Evolutionary conservation across 2,329 filamentous ascomycete species (phyloP).

Genomic region (Colletotrichum sp.): DNA sequence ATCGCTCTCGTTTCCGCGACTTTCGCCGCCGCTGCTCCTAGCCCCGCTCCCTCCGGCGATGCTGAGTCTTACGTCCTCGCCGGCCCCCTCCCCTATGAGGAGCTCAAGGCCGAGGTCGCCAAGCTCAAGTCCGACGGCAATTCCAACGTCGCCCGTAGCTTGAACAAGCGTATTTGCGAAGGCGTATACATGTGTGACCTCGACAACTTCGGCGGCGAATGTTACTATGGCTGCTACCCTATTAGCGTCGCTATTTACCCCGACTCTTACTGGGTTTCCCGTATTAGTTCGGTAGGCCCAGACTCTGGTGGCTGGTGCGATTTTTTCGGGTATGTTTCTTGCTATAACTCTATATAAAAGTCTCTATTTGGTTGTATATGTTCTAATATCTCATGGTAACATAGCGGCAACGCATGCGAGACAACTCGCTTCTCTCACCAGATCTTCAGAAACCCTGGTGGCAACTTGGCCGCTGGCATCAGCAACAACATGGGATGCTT

Average conservation of each 20-base stretch:
- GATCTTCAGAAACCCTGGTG: neutral
- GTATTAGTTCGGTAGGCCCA: neutral
- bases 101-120: neutral
- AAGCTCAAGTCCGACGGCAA: neutral
- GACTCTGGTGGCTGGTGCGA: neutral
- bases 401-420: neutral
- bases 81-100: neutral
- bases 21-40: neutral
- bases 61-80: neutral
- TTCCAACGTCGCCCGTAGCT: neutral
- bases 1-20: neutral
- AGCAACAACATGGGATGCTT: neutral
- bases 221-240: neutral
- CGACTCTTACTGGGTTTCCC: neutral
- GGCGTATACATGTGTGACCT: neutral
- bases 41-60: neutral
- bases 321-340: neutral
- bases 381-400: fast-evolving
- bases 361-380: fast-evolving
- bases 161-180: neutral
- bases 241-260: neutral
- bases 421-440: neutral
- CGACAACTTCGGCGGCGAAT: neutral
- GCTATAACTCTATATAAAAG: neutral
- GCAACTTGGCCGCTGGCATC: neutral